Conservation (phyloP, 2,329 filamentous ascomycete species). For the Colletotrichum nymphaeae region DNA sequence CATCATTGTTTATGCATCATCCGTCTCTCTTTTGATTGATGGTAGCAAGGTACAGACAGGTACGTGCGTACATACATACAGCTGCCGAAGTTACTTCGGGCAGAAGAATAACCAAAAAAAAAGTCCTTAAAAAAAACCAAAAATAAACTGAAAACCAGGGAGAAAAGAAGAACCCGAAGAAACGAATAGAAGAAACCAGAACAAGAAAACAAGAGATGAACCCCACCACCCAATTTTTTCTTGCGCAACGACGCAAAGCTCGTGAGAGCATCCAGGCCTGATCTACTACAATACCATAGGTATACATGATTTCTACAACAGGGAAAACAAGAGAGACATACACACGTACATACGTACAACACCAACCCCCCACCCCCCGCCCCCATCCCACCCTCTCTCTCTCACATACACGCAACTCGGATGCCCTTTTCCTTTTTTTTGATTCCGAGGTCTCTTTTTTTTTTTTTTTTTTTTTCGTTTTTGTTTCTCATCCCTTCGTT, state of each 20-base stretch:
- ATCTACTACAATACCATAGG: constrained; percentile 32
- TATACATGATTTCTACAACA: constrained; percentile 35
- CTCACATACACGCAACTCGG: not conserved
- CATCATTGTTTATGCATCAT: constrained; percentile 1
- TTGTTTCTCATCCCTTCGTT: constrained; percentile 31
- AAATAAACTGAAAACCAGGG: not conserved
- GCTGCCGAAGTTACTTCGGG: not conserved
- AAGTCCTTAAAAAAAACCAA: not conserved
- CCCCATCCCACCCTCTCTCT: not conserved
- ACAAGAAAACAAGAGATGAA: constrained; percentile 9
- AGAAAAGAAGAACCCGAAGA: constrained; percentile 4
- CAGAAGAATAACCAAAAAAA: not conserved
- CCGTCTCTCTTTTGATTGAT: constrained; percentile 6
- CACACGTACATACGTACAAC: not conserved
- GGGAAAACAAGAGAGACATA: constrained; percentile 11
- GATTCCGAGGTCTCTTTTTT: not conserved
- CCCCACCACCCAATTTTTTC: not conserved
- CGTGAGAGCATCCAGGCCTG: constrained; percentile 39
- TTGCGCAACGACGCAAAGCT: constrained; percentile 31
- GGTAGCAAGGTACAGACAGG: not conserved
- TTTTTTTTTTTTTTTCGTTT: not conserved
- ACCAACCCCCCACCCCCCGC: not conserved
- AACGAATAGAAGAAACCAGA: constrained; percentile 7
- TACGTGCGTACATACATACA: constrained; percentile 11
- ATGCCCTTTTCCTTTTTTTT: not conserved